Percentiles rank a stretch among this genome's conserved stretches.
Evolutionary conservation across 192 early-diverging fungal species (phyloP).

Genomic region (Coemansia sp.): DNA sequence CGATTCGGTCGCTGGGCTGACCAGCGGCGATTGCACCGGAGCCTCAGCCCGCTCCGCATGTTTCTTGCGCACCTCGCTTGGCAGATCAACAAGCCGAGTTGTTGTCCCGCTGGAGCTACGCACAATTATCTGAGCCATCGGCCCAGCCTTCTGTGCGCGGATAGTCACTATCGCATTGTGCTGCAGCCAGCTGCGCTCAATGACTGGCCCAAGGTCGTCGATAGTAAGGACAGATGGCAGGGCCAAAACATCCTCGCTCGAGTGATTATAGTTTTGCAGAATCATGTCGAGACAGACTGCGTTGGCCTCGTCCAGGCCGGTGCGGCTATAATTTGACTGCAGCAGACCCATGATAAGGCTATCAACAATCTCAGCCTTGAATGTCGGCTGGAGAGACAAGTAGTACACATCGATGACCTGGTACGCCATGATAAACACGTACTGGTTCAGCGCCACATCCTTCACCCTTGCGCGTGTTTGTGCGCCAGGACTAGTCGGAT

Average conservation of each 20-base stretch:
- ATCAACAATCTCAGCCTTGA: conserved; percentile 76
- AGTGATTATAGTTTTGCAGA: conserved; percentile 62
- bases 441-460: conserved; percentile 62
- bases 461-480: too few species aligned
- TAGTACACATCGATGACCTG: conserved; percentile 91
- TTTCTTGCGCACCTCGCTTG: conserved; percentile 35
- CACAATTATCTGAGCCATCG: conserved; percentile 78
- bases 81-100: conserved; percentile 54
- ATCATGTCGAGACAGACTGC: conserved; percentile 95
- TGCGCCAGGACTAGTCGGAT: too few species aligned
- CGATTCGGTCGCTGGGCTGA: conserved; percentile 36
- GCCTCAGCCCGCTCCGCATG: conserved; percentile 16
- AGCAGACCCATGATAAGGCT: conserved; percentile 75
- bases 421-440: conserved; percentile 89
- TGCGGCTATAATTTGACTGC: conserved; percentile 55
- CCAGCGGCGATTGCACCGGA: conserved; percentile 6
- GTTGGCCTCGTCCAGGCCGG: conserved; percentile 76
- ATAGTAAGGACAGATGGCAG: conserved; percentile 43
- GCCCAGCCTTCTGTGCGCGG: conserved; percentile 57
- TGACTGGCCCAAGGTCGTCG: conserved; percentile 47
- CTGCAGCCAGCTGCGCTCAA: conserved; percentile 74
- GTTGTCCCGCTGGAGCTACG: conserved; percentile 78
- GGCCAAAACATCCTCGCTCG: conserved; percentile 25
- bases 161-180: conserved; percentile 84
- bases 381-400: conserved; percentile 66